phyloP scores from a whole-genome alignment of 192 early-diverging fungal species.

The Tieghemiomyces parasiticus region DNA sequence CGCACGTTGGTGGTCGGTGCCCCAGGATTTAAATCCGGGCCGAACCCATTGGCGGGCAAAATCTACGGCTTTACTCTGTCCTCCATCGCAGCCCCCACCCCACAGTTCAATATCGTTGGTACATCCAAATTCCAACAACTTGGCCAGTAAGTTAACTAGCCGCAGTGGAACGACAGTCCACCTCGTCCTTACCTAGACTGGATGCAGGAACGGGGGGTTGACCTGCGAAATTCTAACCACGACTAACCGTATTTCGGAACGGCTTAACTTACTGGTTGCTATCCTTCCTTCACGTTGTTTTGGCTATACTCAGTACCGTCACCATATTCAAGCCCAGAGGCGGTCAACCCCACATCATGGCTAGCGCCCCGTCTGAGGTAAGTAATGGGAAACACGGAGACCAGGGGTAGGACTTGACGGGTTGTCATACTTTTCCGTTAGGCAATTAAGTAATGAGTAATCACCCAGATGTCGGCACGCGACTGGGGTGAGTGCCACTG shows the following conservation, averaged over 20 bases:
- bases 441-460: too few species aligned
- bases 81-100: neutral
- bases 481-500: too few species aligned
- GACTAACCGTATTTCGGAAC: neutral
- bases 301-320: neutral
- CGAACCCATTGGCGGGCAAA: conserved; percentile 26
- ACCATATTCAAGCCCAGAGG: too few species aligned
- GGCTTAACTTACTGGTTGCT: neutral
- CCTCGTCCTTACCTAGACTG: neutral
- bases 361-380: too few species aligned
- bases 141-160: neutral
- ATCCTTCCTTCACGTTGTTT: neutral
- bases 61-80: conserved; percentile 31
- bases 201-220: neutral
- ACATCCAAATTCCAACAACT: conserved; percentile 22
- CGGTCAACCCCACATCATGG: too few species aligned
- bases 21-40: conserved; percentile 25
- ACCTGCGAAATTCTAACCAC: neutral
- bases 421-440: too few species aligned
- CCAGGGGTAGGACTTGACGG: too few species aligned
- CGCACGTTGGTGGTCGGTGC: conserved; percentile 33
- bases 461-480: too few species aligned
- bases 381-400: too few species aligned
- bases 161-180: neutral
- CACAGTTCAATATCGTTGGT: conserved; percentile 19